phyloP scores from a whole-genome alignment of 768 basidiomycete genomes.

The Zangia roseola region DNA sequence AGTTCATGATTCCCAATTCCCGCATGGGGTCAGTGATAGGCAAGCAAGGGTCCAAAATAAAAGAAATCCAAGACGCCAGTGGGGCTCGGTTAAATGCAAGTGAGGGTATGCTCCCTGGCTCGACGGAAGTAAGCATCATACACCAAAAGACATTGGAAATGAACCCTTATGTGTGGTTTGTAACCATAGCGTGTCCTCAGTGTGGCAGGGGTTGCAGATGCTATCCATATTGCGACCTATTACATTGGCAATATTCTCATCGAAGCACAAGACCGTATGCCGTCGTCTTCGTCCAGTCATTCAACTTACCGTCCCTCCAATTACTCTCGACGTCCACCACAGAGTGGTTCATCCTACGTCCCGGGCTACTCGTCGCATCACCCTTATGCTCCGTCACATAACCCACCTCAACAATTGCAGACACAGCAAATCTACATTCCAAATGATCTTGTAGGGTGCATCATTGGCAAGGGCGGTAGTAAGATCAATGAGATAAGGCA shows the following conservation, averaged over 20 bases:
- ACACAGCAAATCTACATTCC: conserved; percentile 99
- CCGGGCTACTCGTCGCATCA: conserved; percentile 55
- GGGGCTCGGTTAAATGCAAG: conserved; percentile 95
- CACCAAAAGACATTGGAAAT: background rate
- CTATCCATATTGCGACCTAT: conserved; percentile 98
- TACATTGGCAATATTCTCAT: conserved; percentile 98
- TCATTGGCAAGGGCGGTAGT: conserved; percentile 97
- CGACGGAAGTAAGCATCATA: conserved; percentile 79
- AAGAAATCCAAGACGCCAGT: conserved; percentile 98
- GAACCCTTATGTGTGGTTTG: conserved; percentile 15
- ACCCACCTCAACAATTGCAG: conserved; percentile 74
- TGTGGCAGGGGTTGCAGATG: conserved; percentile 97
- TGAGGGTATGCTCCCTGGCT: conserved; percentile 97
- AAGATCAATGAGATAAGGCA: conserved; percentile 99
- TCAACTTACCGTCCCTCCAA: conserved; percentile 65
- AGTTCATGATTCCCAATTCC: conserved; percentile 99
- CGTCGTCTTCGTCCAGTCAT: conserved; percentile 52
- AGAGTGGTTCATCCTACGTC: conserved; percentile 63
- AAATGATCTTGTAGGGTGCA: conserved; percentile 93
- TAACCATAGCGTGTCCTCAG: conserved; percentile 83
- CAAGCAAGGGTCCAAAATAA: conserved; percentile 96
- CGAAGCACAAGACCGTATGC: conserved; percentile 85
- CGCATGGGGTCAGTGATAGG: conserved; percentile 99
- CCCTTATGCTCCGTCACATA: conserved; percentile 50
- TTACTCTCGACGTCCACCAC: conserved; percentile 47